Evolutionary conservation across 768 basidiomycete genomes (phyloP), one percentile per base, ranked within the genome.

Genomic region (Suillus subaureus): DNA sequence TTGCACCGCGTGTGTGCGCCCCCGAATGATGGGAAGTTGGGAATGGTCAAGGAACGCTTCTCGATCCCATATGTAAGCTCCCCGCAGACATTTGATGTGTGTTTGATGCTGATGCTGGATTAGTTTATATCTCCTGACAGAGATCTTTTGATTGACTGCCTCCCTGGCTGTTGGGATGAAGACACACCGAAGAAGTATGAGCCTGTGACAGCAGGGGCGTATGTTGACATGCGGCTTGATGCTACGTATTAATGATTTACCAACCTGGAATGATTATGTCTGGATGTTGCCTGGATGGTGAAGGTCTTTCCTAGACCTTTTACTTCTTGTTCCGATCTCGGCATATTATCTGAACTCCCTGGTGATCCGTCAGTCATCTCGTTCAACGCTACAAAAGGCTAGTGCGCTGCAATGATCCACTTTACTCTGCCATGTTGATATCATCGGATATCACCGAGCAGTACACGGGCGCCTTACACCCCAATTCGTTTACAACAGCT

Each of bases 61-160:
- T 88, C 87, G 0, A 88, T 89, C 66, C 87, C 88, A 40, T 89
- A 87, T 70, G 85, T 85, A 66, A 66, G 84, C 73, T 8, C 47
- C 52, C 26, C 23, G 26, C 39, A 31, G n/a, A 52, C n/a, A 51
- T 54, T 15, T 47, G 33, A 28, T 37, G 16, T n/a, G 6, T 31
- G 18, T 63, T 60, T n/a, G 37, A 33, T 56, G 23, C 18, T 61
- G 12, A 64, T 26, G 6, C 16, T 43, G 77, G 77, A 77, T 78
- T 67, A 73, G 72, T 76, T 70, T 42, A 57, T 43, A 13, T 61
- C 72, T 70, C 39, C 71, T 80, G 79, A 82, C 73, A 64, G 77
- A 57, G 69, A 81, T 65, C 77, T 77, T 45, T 68, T 83, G 6
- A 77, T 88, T 12, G 84, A 84, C 54, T 81, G 81, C 63, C 76